phyloP scores from a whole-genome alignment of 305 asterid genomes.

The Fraxinus sp. region DNA sequence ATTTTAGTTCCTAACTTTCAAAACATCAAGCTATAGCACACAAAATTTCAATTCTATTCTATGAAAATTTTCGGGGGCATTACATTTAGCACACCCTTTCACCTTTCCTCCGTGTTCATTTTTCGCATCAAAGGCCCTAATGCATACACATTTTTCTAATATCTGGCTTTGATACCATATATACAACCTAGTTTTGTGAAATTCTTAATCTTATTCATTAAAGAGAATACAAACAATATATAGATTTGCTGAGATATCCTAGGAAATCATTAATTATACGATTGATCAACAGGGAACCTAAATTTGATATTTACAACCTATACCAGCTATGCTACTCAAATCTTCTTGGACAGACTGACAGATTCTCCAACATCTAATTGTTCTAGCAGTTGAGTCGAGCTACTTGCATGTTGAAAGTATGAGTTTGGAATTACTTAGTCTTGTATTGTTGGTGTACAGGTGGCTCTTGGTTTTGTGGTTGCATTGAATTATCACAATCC shows the following conservation, averaged over 20 bases:
- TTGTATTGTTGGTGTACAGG: conserved; percentile 41
- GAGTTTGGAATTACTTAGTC: conserved; percentile 15
- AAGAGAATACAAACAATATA: background rate
- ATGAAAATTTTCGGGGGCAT: too few species aligned
- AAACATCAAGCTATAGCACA: too few species aligned
- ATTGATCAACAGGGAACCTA: background rate
- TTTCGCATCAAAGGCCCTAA: background rate
- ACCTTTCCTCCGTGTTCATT: background rate
- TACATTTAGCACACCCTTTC: background rate
- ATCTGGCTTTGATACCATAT: background rate
- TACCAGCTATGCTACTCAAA: background rate
- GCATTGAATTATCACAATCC: conserved; percentile 88
- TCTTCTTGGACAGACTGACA: background rate
- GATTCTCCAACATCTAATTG: background rate
- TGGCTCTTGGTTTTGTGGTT: conserved; percentile 81
- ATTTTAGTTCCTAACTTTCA: too few species aligned
- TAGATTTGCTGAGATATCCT: background rate
- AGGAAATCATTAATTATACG: background rate
- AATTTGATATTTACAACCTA: background rate
- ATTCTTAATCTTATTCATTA: background rate
- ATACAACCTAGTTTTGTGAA: background rate
- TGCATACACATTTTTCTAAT: background rate
- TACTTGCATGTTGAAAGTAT: conserved; percentile 6
- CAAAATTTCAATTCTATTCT: too few species aligned
- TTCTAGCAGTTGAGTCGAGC: conserved; percentile 16